A percentile compares a stretch with the other conserved stretches of the same genome.
Conservation (phyloP, 495 filamentous ascomycete species). For the Penicillium silybi region DNA sequence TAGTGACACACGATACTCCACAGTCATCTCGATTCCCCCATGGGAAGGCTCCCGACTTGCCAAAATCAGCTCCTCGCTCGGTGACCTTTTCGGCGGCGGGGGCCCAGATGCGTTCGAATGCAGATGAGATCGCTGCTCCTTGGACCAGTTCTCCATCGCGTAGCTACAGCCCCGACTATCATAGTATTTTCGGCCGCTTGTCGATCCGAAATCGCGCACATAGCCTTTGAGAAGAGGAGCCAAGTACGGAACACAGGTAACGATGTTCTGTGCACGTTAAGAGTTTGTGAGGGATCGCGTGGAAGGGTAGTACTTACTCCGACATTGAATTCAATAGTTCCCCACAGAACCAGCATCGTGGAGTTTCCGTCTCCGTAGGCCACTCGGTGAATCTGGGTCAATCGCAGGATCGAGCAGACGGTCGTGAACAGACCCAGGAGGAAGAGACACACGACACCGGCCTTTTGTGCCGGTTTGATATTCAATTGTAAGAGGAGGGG, state of each 20-base stretch:
- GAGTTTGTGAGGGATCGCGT: background rate
- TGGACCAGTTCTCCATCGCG: constrained; percentile 32
- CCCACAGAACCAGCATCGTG: constrained; percentile 56
- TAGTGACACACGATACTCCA: constrained; percentile 41
- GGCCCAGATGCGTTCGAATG: constrained; percentile 27
- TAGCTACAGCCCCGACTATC: constrained; percentile 19
- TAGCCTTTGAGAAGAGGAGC: constrained; percentile 40
- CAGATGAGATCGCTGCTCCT: constrained; percentile 27
- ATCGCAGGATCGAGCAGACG: constrained; percentile 51
- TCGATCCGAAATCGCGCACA: constrained; percentile 29
- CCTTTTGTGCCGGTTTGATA: constrained; percentile 47
- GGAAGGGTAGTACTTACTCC: constrained; percentile 36
- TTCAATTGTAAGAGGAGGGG: constrained; percentile 50
- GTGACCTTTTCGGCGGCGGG: constrained; percentile 20
- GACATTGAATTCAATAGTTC: constrained; percentile 56
- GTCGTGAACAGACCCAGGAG: constrained; percentile 57
- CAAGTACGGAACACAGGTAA: constrained; percentile 45
- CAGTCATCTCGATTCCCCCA: constrained; percentile 41
- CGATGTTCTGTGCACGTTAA: constrained; percentile 35
- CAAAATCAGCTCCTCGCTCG: constrained; percentile 47
- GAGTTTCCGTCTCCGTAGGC: constrained; percentile 51
- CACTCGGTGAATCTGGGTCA: constrained; percentile 51
- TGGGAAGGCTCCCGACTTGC: constrained; percentile 19
- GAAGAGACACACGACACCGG: constrained; percentile 52
- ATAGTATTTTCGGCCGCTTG: constrained; percentile 22